phyloP scores from a whole-genome alignment of 177 flowering plant genomes.

The Telopea speciosissima region DNA sequence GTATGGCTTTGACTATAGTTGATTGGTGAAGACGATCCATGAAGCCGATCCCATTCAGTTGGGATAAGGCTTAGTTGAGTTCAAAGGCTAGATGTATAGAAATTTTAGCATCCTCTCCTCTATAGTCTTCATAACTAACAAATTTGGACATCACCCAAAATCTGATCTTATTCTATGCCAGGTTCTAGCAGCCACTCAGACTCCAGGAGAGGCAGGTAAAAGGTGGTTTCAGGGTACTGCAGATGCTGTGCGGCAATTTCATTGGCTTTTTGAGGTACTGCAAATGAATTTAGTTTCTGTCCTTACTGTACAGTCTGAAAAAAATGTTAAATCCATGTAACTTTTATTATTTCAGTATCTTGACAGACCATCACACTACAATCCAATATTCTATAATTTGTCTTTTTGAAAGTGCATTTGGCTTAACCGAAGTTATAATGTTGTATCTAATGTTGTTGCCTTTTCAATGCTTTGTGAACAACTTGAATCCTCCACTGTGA shows the following conservation, averaged over 20 bases:
- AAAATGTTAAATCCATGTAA: neutral
- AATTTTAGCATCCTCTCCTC: neutral
- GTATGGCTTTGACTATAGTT: no score
- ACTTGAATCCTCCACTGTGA: neutral
- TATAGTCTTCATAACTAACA: no score
- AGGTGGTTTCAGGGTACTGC: slow-evolving; percentile 96
- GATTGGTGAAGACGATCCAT: no score
- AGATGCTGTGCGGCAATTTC: slow-evolving; percentile 95
- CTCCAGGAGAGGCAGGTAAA: slow-evolving; percentile 81
- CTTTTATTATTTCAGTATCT: no score
- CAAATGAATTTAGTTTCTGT: neutral
- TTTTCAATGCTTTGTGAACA: neutral
- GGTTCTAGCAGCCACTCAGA: slow-evolving; percentile 96
- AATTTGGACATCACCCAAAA: neutral
- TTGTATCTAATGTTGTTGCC: neutral
- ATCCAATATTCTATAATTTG: no score
- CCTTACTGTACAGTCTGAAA: neutral
- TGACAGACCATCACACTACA: no score
- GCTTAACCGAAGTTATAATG: no score
- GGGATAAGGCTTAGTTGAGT: no score
- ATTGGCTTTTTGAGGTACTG: slow-evolving; percentile 92
- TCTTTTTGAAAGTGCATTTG: no score
- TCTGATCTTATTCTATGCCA: slow-evolving; percentile 14
- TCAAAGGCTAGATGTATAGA: neutral
- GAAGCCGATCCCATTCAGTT: no score